phyloP scores from a whole-genome alignment of 2,329 filamentous ascomycete species.

The Phyllosticta paracitricarpa region DNA sequence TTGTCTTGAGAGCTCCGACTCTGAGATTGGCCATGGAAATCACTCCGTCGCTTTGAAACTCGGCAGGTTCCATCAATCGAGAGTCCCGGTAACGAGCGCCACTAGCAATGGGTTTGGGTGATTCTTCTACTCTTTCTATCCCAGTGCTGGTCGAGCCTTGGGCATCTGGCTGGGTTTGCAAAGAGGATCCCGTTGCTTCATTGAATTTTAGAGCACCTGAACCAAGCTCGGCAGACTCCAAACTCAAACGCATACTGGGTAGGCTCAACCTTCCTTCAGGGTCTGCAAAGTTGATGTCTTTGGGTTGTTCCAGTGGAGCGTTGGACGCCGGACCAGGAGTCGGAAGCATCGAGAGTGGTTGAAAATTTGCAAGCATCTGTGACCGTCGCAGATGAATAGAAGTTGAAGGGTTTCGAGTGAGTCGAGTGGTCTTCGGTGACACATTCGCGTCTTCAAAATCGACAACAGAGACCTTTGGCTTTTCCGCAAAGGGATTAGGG shows the following conservation, averaged over 20 bases:
- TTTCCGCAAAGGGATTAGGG: background rate
- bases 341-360: constrained; percentile 22
- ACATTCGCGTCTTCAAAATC: background rate
- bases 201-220: background rate
- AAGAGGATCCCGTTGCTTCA: background rate
- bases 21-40: constrained; percentile 61
- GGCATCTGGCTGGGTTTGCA: background rate
- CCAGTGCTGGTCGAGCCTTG: background rate
- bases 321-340: constrained; percentile 13
- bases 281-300: background rate
- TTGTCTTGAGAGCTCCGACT: constrained; percentile 72
- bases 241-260: constrained; percentile 5
- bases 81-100: constrained; percentile 40
- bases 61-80: constrained; percentile 41
- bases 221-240: background rate
- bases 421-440: background rate
- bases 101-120: constrained; percentile 4
- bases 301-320: background rate
- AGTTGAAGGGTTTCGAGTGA: constrained; percentile 2
- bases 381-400: constrained; percentile 40
- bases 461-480: background rate
- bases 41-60: constrained; percentile 27
- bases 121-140: background rate
- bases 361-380: constrained; percentile 39
- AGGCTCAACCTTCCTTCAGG: constrained; percentile 7